phyloP scores from a whole-genome alignment of 2,329 filamentous ascomycete genomes.

The Aspergillus tubingensis region DNA sequence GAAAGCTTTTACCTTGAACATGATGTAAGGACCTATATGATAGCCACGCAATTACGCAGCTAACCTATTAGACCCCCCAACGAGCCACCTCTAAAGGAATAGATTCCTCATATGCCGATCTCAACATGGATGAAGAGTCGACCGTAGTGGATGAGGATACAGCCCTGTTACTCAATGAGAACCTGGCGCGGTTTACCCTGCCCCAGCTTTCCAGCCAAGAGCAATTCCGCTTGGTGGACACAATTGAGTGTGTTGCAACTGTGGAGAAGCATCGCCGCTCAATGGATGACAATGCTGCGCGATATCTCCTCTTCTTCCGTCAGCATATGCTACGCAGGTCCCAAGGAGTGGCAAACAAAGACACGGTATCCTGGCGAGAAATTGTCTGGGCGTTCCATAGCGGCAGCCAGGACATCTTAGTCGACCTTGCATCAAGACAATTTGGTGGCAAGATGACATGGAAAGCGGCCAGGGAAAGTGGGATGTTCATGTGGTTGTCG shows the following conservation, averaged over 20 bases:
- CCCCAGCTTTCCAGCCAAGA: slow-evolving; percentile 80
- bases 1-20: slow-evolving; percentile 52
- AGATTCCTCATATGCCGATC: slow-evolving; percentile 55
- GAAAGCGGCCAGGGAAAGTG: slow-evolving; percentile 81
- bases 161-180: slow-evolving; percentile 71
- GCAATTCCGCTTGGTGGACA: slow-evolving; percentile 81
- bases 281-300: slow-evolving; percentile 84
- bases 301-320: slow-evolving; percentile 84
- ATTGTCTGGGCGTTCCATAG: slow-evolving; percentile 50
- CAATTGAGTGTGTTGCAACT: slow-evolving; percentile 78
- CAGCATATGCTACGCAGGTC: slow-evolving; percentile 73
- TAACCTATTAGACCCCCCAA: slow-evolving; percentile 38
- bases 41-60: background rate
- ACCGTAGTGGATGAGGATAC: slow-evolving; percentile 70
- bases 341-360: slow-evolving; percentile 60
- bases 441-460: slow-evolving; percentile 79
- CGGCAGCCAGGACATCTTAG: slow-evolving; percentile 77
- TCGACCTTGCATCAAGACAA: slow-evolving; percentile 78
- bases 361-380: slow-evolving; percentile 61
- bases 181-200: slow-evolving; percentile 71
- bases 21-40: slow-evolving; percentile 39
- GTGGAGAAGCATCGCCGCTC: slow-evolving; percentile 86
- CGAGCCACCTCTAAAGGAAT: slow-evolving; percentile 51
- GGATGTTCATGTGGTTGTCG: slow-evolving; percentile 92
- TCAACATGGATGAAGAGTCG: slow-evolving; percentile 56